Conservation (phyloP, 2,329 filamentous ascomycete species). For the Metarhizium brunneum region DNA sequence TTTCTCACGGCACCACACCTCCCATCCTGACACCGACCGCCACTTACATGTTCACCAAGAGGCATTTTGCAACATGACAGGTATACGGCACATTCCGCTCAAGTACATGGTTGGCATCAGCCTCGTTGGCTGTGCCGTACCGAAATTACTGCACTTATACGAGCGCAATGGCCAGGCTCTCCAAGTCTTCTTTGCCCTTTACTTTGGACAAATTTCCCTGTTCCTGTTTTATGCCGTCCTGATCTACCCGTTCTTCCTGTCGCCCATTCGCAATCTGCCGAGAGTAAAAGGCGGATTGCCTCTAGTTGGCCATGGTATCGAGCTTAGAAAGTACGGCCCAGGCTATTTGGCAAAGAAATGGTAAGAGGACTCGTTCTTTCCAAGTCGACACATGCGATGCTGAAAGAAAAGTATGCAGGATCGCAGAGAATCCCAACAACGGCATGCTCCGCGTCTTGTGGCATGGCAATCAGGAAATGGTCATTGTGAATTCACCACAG, state of each 20-base stretch:
- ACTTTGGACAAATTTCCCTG: not conserved
- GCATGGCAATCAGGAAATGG: slow-evolving; percentile 14
- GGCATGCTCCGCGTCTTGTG: not conserved
- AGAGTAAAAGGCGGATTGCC: not conserved
- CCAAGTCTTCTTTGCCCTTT: not conserved
- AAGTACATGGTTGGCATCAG: not conserved
- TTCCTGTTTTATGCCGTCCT: not conserved
- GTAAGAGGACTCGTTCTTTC: not conserved
- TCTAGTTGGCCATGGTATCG: not conserved
- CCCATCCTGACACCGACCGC: not conserved
- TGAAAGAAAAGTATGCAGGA: not conserved
- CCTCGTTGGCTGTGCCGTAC: not conserved
- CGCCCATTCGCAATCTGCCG: not conserved
- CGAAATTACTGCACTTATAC: not conserved
- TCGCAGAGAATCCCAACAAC: not conserved
- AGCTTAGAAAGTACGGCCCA: not conserved
- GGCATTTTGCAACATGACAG: not conserved
- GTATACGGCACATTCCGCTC: not conserved
- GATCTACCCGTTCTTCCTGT: not conserved
- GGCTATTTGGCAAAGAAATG: not conserved
- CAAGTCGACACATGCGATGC: no score
- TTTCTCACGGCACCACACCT: not conserved
- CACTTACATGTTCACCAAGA: not conserved
- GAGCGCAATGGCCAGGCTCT: not conserved
- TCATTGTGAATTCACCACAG: slow-evolving; percentile 49